Conservation (phyloP, 306 rosid genomes). For the Corylus avellana region DNA sequence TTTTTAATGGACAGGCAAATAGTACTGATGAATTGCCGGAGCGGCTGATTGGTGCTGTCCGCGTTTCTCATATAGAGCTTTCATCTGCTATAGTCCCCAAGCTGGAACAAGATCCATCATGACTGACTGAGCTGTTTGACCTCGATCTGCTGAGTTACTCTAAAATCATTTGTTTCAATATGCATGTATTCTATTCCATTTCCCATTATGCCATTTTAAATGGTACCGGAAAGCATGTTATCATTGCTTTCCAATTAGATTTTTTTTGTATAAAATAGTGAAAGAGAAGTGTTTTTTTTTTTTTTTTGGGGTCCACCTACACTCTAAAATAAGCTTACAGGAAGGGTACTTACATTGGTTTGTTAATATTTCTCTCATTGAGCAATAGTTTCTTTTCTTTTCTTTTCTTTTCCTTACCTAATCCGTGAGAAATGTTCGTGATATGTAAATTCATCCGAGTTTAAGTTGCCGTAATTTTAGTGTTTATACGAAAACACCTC, state of each 20-base stretch:
- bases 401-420: background rate
- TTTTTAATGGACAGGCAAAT: constrained; percentile 65
- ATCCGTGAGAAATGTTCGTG: background rate
- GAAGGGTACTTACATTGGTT: background rate
- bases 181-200: constrained; percentile 43
- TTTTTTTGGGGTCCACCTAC: background rate
- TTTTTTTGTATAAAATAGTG: constrained; percentile 29
- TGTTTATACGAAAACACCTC: background rate
- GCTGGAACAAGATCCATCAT: constrained; percentile 67
- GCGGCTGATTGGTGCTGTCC: constrained; percentile 92
- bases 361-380: background rate
- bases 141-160: constrained; percentile 25
- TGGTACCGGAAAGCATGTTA: constrained; percentile 34
- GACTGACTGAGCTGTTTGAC: constrained; percentile 27
- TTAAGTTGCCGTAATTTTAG: background rate
- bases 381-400: background rate
- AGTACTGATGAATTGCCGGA: constrained; percentile 88
- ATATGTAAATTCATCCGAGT: background rate
- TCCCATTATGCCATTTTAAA: constrained; percentile 32
- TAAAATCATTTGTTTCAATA: constrained; percentile 51
- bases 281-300: constrained; percentile 4
- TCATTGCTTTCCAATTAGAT: constrained; percentile 37
- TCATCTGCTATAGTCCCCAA: constrained; percentile 72
- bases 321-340: constrained; percentile 33
- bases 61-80: constrained; percentile 83